Percentiles rank a stretch among this genome's conserved stretches.
Conservation (phyloP, 2,329 filamentous ascomycete species). For the Pseudopyrenochaeta lycopersici region DNA sequence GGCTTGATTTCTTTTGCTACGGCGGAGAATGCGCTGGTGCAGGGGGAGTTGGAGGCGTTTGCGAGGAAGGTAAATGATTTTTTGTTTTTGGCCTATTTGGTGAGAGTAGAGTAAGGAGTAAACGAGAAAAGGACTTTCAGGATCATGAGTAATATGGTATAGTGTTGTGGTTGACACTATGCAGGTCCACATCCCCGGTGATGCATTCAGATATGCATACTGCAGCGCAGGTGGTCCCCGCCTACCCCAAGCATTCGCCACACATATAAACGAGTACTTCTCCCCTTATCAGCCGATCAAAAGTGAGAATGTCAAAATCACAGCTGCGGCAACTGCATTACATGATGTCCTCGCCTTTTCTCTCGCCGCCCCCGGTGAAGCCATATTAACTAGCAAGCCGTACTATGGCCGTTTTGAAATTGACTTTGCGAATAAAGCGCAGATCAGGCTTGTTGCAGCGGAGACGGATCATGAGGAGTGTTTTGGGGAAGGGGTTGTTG, state of each 20-base stretch:
- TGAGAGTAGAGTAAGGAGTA: too few relatives aligned
- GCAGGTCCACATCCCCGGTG: constrained; percentile 45
- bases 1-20: constrained; percentile 62
- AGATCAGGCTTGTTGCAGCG: constrained; percentile 17
- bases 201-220: constrained; percentile 53
- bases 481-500: constrained; percentile 25
- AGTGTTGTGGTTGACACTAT: too few relatives aligned
- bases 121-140: too few relatives aligned
- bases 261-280: constrained; percentile 53
- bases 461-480: constrained; percentile 26
- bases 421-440: constrained; percentile 58
- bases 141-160: too few relatives aligned
- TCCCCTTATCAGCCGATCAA: constrained; percentile 32
- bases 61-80: constrained; percentile 37
- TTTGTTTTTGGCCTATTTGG: neutral
- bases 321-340: constrained; percentile 54
- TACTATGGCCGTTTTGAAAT: constrained; percentile 60
- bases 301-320: constrained; percentile 50
- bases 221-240: constrained; percentile 44
- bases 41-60: constrained; percentile 53
- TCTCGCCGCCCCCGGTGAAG: constrained; percentile 52
- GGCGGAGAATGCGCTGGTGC: constrained; percentile 64
- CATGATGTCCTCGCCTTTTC: constrained; percentile 55
- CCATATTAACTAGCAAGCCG: constrained; percentile 57
- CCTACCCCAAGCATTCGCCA: constrained; percentile 53